Percentiles rank a stretch among this genome's conserved stretches.
phyloP scores from a whole-genome alignment of 2,329 filamentous ascomycete species.

The Aspergillus pseudoterreus region DNA sequence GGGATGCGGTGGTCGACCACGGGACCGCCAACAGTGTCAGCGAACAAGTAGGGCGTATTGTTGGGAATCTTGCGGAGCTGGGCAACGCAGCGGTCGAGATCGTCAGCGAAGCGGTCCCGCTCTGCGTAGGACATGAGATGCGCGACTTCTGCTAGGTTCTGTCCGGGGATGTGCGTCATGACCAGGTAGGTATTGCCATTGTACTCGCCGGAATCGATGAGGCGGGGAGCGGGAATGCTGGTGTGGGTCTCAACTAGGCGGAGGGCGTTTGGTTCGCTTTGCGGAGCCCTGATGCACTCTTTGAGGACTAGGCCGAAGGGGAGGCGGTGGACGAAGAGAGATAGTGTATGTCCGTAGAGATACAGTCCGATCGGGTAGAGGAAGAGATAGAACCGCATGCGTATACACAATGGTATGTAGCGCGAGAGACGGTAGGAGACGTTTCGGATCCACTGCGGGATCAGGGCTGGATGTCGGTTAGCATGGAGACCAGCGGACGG shows the following conservation, averaged over 20 bases:
- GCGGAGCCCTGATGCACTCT: background rate
- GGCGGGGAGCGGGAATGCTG: background rate
- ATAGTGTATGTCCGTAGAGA: too few species aligned
- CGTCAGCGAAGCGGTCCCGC: background rate
- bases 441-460: too few species aligned
- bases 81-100: background rate
- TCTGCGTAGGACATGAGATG: conserved; percentile 5
- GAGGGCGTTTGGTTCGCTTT: conserved; percentile 1
- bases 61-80: conserved; percentile 5
- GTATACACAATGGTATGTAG: too few species aligned
- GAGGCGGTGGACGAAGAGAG: background rate
- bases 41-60: background rate
- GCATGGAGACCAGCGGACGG: too few species aligned
- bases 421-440: too few species aligned
- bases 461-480: too few species aligned
- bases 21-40: background rate
- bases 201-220: background rate
- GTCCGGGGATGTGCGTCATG: conserved; percentile 1
- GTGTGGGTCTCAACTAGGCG: conserved; percentile 1
- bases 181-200: background rate
- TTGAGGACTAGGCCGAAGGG: conserved; percentile 6
- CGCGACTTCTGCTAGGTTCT: background rate
- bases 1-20: conserved; percentile 1
- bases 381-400: too few species aligned
- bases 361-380: too few species aligned